Evolutionary conservation across 2,329 filamentous ascomycete genomes (phyloP).

Genomic region (Paecilomyces formosus): DNA sequence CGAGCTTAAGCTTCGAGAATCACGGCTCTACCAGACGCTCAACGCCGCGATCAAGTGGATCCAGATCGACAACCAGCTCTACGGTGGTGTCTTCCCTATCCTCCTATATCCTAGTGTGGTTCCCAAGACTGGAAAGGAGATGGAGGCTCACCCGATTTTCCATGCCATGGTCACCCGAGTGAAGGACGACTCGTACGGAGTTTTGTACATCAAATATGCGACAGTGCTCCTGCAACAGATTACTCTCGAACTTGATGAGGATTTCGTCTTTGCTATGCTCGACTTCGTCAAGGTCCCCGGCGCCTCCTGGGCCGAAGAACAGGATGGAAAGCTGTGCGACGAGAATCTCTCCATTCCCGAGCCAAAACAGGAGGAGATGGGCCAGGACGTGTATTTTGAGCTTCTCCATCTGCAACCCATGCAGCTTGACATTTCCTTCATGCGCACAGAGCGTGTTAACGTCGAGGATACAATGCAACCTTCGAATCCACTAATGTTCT

Average conservation of each 20-base stretch:
- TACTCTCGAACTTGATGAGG: constrained; percentile 95
- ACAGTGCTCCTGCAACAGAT: constrained; percentile 92
- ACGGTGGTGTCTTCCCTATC: constrained; percentile 96
- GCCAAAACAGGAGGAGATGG: constrained; percentile 72
- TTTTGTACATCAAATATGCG: constrained; percentile 97
- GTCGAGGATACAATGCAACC: constrained; percentile 89
- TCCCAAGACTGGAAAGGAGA: constrained; percentile 91
- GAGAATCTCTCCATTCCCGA: constrained; percentile 88
- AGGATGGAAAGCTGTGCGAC: constrained; percentile 80
- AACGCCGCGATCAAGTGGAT: constrained; percentile 96
- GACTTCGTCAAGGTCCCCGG: constrained; percentile 93
- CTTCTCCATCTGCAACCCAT: constrained; percentile 94
- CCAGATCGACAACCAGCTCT: constrained; percentile 96
- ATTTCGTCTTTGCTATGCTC: constrained; percentile 92
- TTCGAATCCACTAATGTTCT: constrained; percentile 94
- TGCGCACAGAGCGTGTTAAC: constrained; percentile 92
- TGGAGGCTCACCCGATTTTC: constrained; percentile 91
- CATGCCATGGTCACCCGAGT: constrained; percentile 87
- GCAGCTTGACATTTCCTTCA: constrained; percentile 95
- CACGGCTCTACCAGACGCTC: constrained; percentile 85
- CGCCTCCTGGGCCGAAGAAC: constrained; percentile 75
- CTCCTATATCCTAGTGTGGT: constrained; percentile 96
- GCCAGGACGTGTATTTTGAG: constrained; percentile 97
- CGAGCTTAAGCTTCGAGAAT: constrained; percentile 84
- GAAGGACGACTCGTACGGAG: constrained; percentile 97